These are phyloP conservation scores for Vicia villosa DNA, from an alignment of 306 rosid species.

Conservation along the genomic window DNA sequence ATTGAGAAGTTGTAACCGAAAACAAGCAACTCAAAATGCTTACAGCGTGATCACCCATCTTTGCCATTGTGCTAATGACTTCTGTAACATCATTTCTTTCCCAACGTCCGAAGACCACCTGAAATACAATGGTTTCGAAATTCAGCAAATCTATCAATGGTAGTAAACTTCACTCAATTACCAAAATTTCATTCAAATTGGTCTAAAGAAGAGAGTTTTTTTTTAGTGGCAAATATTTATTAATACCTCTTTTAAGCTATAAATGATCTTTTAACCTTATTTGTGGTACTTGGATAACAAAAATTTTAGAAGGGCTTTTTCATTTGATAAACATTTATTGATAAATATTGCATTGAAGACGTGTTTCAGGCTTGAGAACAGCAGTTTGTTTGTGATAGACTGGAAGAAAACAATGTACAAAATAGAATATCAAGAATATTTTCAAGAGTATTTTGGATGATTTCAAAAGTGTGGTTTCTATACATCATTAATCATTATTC, in stretches of 20 bases:
- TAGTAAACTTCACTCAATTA: background rate
- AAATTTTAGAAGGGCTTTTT: conserved; percentile 2
- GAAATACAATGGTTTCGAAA: conserved; percentile 43
- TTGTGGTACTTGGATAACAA: background rate
- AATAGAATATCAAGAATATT: no score
- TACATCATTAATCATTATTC: conserved; percentile 20
- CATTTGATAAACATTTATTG: background rate
- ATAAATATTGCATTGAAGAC: no score
- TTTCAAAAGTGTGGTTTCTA: background rate
- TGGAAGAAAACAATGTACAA: no score
- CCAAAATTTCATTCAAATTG: background rate
- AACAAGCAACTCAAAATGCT: conserved; percentile 43
- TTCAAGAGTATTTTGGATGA: no score
- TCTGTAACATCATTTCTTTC: conserved; percentile 90
- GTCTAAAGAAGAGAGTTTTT: background rate
- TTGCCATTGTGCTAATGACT: conserved; percentile 77
- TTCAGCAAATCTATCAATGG: conserved; percentile 37
- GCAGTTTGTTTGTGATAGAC: no score
- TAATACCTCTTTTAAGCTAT: conserved; percentile 6
- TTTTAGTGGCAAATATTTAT: background rate
- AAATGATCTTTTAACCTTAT: conserved; percentile 14
- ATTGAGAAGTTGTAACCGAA: background rate
- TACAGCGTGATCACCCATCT: conserved; percentile 94
- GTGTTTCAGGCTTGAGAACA: no score
- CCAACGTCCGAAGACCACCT: conserved; percentile 91